A percentile compares a stretch with the other conserved stretches of the same genome.
Evolutionary conservation across 129 eudicot genomes (phyloP).

Genomic region (Centaurea solstitialis): DNA sequence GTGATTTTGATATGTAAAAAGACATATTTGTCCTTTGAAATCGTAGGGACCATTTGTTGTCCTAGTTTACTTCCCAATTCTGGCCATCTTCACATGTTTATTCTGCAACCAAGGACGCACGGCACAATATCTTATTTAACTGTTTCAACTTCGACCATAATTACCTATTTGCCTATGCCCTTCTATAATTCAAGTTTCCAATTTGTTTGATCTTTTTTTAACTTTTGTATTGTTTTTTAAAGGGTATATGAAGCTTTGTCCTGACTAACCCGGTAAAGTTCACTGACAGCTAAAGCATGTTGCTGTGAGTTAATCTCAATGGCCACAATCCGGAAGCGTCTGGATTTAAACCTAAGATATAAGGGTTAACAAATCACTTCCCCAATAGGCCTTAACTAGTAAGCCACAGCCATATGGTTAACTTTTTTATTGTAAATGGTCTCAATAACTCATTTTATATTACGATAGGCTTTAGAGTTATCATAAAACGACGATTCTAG

Average conservation of each 20-base stretch:
- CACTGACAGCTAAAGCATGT: no score
- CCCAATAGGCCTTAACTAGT: no score
- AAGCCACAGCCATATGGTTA: no score
- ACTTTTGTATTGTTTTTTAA: no score
- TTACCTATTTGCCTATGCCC: not conserved
- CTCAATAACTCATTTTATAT: no score
- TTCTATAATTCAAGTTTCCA: not conserved
- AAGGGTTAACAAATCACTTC: no score
- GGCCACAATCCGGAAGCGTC: no score
- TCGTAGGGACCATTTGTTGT: constrained; percentile 25
- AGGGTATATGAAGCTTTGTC: no score
- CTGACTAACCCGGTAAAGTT: no score
- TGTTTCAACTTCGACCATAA: constrained; percentile 1
- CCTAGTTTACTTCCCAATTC: constrained; percentile 25
- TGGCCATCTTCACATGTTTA: constrained; percentile 31
- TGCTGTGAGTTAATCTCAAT: no score
- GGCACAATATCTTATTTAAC: constrained; percentile 24
- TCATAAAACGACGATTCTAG: not conserved
- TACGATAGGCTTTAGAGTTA: not conserved
- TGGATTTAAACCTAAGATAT: no score
- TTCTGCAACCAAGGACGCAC: constrained; percentile 32
- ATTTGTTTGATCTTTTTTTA: not conserved
- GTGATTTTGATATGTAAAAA: not conserved
- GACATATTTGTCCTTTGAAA: not conserved
- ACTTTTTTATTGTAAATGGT: no score